Percentiles rank a stretch among this genome's conserved stretches.
Evolutionary conservation across 2,329 filamentous ascomycete genomes (phyloP).

Genomic region (Orbilia oligospora): DNA sequence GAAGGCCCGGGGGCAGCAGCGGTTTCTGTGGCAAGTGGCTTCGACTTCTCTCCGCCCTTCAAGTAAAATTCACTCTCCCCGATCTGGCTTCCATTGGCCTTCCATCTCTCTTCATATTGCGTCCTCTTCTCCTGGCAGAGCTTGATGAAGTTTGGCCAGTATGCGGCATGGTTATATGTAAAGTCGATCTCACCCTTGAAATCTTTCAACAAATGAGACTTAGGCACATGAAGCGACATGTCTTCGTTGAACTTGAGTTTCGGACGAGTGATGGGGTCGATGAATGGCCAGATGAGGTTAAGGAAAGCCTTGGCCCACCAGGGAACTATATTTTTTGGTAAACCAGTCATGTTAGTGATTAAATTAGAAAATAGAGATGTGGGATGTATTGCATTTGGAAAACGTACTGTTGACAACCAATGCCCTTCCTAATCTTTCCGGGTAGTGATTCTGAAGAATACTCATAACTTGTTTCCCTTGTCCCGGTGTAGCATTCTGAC

Average conservation of each 20-base stretch:
- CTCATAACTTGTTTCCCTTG: conserved; percentile 86
- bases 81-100: conserved; percentile 81
- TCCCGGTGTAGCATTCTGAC: conserved; percentile 81
- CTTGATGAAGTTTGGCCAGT: conserved; percentile 88
- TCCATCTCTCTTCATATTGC: conserved; percentile 79
- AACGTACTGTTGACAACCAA: conserved; percentile 86
- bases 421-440: conserved; percentile 88
- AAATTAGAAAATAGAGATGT: not conserved
- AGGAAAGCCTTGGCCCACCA: conserved; percentile 92
- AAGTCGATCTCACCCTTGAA: conserved; percentile 87
- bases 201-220: conserved; percentile 84
- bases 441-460: conserved; percentile 96
- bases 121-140: conserved; percentile 78
- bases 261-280: conserved; percentile 91
- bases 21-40: conserved; percentile 43
- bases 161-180: conserved; percentile 87
- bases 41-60: conserved; percentile 74
- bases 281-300: conserved; percentile 95
- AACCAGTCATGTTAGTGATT: conserved; percentile 23
- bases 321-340: conserved; percentile 74
- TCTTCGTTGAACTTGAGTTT: conserved; percentile 99
- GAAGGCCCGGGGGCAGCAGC: conserved; percentile 14
- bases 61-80: conserved; percentile 91
- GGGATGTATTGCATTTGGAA: not conserved
- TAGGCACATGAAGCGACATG: conserved; percentile 83